Percentiles rank a stretch among this genome's conserved stretches.
Evolutionary conservation across 768 basidiomycete genomes (phyloP).

Genomic region (Chalciporus chontae): DNA sequence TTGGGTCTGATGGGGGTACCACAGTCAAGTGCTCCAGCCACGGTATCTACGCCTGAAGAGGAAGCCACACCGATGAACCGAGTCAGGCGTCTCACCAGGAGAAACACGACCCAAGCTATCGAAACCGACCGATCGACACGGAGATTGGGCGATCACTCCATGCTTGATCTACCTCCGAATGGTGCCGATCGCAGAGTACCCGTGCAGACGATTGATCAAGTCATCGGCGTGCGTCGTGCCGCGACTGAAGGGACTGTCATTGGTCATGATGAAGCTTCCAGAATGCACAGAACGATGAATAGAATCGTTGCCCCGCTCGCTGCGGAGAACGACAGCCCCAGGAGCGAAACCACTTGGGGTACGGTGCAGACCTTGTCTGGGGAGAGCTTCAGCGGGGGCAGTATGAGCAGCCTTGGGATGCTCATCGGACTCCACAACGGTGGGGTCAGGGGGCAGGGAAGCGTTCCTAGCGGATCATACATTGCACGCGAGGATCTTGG

Average conservation of each 20-base stretch:
- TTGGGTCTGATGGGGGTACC: constrained; percentile 29
- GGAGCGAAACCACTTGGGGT: constrained; percentile 36
- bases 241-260: constrained; percentile 12
- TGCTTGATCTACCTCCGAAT: constrained; percentile 10
- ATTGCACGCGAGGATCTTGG: constrained; percentile 14
- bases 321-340: constrained; percentile 24
- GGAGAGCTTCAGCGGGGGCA: constrained; percentile 17
- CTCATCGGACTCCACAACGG: constrained; percentile 32
- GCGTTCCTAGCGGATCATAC: constrained; percentile 15
- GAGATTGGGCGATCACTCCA: constrained; percentile 15
- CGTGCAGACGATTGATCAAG: constrained; percentile 12
- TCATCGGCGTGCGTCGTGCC: constrained; percentile 18
- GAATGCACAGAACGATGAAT: constrained; percentile 7
- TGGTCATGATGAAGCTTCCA: constrained; percentile 6
- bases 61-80: constrained; percentile 26
- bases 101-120: constrained; percentile 22
- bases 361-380: constrained; percentile 28
- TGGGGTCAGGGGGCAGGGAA: constrained; percentile 25
- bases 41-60: constrained; percentile 27
- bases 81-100: constrained; percentile 16
- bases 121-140: constrained; percentile 18
- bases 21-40: constrained; percentile 15
- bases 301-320: constrained; percentile 15
- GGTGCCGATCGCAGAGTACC: constrained; percentile 19
- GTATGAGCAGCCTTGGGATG: constrained; percentile 27